These are phyloP conservation scores for Sporothrix brasiliensis DNA, from an alignment of 2,329 filamentous ascomycete species.

Conservation along the genomic window DNA sequence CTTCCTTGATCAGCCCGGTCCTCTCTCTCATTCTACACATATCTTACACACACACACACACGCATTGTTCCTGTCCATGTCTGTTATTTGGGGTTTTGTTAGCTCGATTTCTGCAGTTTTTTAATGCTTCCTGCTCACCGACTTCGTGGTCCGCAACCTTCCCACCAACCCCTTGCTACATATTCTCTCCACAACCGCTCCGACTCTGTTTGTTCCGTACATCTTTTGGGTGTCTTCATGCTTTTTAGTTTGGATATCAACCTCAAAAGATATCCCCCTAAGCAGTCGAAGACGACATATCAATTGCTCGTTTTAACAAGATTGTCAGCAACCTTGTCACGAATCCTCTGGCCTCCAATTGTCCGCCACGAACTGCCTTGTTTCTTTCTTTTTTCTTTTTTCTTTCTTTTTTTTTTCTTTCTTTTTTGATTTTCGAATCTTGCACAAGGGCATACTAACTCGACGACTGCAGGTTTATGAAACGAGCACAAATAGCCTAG, in stretches of 20 bases:
- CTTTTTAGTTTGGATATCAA: not conserved
- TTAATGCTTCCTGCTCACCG: conserved; percentile 44
- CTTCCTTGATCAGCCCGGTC: not conserved
- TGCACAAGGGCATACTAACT: not conserved
- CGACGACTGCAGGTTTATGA: conserved; percentile 7
- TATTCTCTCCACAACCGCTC: conserved; percentile 26
- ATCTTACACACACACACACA: no score
- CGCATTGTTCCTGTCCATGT: not conserved
- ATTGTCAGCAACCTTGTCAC: not conserved
- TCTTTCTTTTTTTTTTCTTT: no score
- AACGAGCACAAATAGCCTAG: not conserved
- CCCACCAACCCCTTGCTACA: conserved; percentile 33
- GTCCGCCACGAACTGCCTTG: not conserved
- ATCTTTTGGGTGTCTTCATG: not conserved
- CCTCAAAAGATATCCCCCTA: not conserved
- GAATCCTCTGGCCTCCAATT: not conserved
- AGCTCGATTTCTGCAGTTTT: not conserved
- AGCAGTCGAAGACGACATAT: not conserved
- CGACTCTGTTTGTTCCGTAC: conserved; percentile 18
- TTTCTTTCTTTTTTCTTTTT: no score
- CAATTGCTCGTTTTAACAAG: not conserved
- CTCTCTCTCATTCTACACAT: not conserved
- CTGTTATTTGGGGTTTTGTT: not conserved
- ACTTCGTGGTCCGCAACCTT: conserved; percentile 41
- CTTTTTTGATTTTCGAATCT: no score